Evolutionary conservation across 2,329 filamentous ascomycete genomes (phyloP).

Genomic region (Fonsecaea multimorphosa): DNA sequence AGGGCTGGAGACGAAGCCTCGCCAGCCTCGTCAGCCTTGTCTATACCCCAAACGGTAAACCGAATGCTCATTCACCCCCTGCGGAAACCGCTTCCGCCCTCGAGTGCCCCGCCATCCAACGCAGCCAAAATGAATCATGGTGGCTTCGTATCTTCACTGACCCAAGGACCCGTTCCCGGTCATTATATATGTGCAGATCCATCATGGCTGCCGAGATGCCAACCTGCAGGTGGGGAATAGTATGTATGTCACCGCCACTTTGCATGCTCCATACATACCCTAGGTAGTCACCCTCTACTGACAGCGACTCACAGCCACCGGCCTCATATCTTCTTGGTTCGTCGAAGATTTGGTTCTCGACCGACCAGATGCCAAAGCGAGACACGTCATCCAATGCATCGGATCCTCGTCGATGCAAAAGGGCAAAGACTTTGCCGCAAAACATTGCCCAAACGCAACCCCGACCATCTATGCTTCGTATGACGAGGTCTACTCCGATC

Average conservation of each 20-base stretch:
- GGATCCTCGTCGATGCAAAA: slow-evolving; percentile 51
- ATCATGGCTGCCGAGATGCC: slow-evolving; percentile 24
- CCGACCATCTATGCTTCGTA: slow-evolving; percentile 32
- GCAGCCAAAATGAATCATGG: neutral
- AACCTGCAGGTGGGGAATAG: slow-evolving; percentile 35
- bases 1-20: neutral
- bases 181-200: neutral
- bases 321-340: slow-evolving; percentile 56
- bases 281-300: neutral
- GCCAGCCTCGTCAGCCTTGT: too few relatives aligned
- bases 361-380: slow-evolving; percentile 47
- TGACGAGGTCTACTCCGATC: slow-evolving; percentile 36
- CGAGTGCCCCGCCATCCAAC: neutral
- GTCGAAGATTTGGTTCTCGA: slow-evolving; percentile 51
- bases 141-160: neutral
- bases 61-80: too few relatives aligned
- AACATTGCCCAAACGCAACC: slow-evolving; percentile 35
- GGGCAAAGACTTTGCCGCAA: slow-evolving; percentile 48
- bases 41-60: too few relatives aligned
- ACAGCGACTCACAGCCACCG: slow-evolving; percentile 44
- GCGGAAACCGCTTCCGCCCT: neutral
- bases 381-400: slow-evolving; percentile 53
- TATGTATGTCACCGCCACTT: slow-evolving; percentile 24
- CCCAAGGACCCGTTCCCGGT: neutral
- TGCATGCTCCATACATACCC: neutral